Evolutionary conservation across 2,329 filamentous ascomycete species (phyloP), one percentile per base, ranked within the genome.

Genomic region (Xylaria sp.): DNA sequence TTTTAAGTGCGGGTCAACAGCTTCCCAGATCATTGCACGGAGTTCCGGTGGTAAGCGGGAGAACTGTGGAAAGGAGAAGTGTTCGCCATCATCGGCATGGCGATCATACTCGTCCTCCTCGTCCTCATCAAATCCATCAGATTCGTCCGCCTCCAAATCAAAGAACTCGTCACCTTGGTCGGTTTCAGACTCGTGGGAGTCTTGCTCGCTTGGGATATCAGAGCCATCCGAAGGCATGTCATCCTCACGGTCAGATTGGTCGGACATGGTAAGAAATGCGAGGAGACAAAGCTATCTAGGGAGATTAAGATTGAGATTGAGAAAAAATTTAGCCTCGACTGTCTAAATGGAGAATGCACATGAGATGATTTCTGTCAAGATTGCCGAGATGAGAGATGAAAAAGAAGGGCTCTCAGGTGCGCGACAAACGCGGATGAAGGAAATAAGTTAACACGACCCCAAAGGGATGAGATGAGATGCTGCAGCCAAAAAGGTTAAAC

Each of bases 1-100:
- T 38, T 69, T 73, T 11, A 80, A 66, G 39, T 79, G 66, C 1
- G 74, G 75, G 60, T 79, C 77, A 57, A 78, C 77, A 9, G 73
- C 69, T 20, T 76, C 74, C 79, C 79, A 81, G 42, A 81, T 71
- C 33, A 67, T 73, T 4, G 70, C 50, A 38, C 78, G 78, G 13
- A 81, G 74, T 63, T 81, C 79, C 7, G 71, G 61, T 1, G 79
- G 79, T 2, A 81, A 69, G 20, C 65, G 72, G 38, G 54, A 67
- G 65, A 80, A 81, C 27, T 79, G 77, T 5, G 76, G 76, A 56
- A 81, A 80, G 22, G 61, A 73, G 22, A 61, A 38, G 22, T 60
- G 50, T 7, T 25, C 4, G 17, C 13, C 20, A 20, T 58, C 44
- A 11, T 63, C 58, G 31, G 27, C 56, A 29, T 31, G 20, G 17